These are phyloP conservation scores for Onygenales sp. DNA, from an alignment of 2,329 filamentous ascomycete genomes.

Conservation along the genomic window DNA sequence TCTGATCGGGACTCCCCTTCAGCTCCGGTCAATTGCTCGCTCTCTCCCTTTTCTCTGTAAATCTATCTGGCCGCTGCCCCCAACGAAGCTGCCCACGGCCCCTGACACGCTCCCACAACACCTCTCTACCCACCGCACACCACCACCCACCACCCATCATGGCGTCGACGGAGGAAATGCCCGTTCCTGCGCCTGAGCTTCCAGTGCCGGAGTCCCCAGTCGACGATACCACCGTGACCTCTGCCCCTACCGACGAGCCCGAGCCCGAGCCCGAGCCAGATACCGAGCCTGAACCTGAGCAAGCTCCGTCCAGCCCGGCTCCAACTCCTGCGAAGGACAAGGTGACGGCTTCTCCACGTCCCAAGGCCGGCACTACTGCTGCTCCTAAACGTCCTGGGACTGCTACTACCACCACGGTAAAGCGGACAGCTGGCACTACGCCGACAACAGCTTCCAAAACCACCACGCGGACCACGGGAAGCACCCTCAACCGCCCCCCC, in stretches of 20 bases:
- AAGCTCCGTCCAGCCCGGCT: slow-evolving; percentile 25
- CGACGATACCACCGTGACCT: slow-evolving; percentile 8
- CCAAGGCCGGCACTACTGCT: slow-evolving; percentile 21
- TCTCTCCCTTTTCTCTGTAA: neutral
- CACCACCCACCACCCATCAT: slow-evolving; percentile 13
- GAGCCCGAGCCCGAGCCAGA: neutral
- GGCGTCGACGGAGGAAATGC: slow-evolving; percentile 25
- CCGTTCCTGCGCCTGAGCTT: slow-evolving; percentile 14
- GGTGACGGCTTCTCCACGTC: slow-evolving; percentile 21
- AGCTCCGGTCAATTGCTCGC: neutral
- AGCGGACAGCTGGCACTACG: slow-evolving; percentile 21
- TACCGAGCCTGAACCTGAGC: neutral
- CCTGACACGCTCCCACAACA: neutral
- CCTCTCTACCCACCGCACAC: neutral
- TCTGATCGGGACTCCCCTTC: neutral
- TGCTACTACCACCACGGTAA: slow-evolving; percentile 22
- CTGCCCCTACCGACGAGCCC: slow-evolving; percentile 18
- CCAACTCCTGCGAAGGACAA: slow-evolving; percentile 22
- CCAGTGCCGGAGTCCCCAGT: neutral
- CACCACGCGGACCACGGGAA: slow-evolving; percentile 23
- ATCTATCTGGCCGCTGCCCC: too few species aligned
- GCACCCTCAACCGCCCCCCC: slow-evolving; percentile 36
- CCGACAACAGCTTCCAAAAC: slow-evolving; percentile 19
- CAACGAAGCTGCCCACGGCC: neutral
- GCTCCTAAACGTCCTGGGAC: slow-evolving; percentile 25